A percentile compares a stretch with the other conserved stretches of the same genome.
These are phyloP conservation scores for Corylus avellana DNA, from an alignment of 306 rosid species.

Conservation along the genomic window DNA sequence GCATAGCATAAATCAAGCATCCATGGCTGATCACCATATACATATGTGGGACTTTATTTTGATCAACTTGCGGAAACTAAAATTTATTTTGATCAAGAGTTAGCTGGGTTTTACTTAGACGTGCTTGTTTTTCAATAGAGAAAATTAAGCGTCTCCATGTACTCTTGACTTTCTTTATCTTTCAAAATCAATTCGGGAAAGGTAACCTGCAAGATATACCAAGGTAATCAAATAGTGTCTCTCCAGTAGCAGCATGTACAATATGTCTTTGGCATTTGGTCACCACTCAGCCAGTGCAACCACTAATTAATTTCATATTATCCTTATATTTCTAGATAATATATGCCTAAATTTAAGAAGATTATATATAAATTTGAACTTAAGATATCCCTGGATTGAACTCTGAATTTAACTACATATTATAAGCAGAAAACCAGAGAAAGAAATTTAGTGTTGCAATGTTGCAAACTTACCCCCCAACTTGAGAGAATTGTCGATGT, in stretches of 20 bases:
- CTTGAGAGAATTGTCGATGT: constrained; percentile 41
- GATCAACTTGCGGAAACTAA: background rate
- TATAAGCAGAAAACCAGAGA: background rate
- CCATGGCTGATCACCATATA: background rate
- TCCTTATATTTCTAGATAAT: too few species aligned
- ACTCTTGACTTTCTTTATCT: background rate
- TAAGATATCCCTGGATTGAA: too few species aligned
- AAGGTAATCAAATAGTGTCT: background rate
- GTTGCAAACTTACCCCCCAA: constrained; percentile 42
- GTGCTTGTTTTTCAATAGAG: background rate
- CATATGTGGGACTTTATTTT: background rate
- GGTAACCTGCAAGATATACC: background rate
- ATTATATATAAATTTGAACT: too few species aligned
- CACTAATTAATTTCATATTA: too few species aligned
- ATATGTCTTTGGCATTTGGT: too few species aligned
- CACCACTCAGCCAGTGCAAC: background rate
- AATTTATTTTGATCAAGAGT: background rate
- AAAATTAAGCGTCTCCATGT: background rate
- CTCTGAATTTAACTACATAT: too few species aligned
- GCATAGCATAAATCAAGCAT: too few species aligned
- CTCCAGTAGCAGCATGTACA: too few species aligned
- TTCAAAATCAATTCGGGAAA: background rate
- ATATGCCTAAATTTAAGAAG: too few species aligned
- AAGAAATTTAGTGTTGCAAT: background rate
- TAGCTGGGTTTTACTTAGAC: background rate